phyloP scores from a whole-genome alignment of 106 monocot genomes.

The Ottelia alismoides region DNA sequence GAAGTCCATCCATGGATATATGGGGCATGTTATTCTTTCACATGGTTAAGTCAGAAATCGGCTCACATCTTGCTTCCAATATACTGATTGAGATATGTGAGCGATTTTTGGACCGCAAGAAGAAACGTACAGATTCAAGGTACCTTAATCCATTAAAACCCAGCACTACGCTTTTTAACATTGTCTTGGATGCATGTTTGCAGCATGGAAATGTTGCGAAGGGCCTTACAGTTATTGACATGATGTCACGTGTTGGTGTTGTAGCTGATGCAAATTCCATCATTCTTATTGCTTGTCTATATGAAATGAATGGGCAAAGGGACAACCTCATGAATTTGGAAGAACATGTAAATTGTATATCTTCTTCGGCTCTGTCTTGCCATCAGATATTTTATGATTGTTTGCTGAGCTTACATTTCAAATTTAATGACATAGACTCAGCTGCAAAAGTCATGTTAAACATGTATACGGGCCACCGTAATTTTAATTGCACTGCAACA shows the following conservation, averaged over 20 bases:
- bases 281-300: conserved; percentile 38
- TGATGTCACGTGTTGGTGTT: conserved; percentile 43
- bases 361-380: conserved; percentile 14
- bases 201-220: conserved; percentile 30
- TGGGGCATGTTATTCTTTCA: conserved; percentile 36
- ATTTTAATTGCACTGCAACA: too few relatives aligned
- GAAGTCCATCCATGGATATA: conserved; percentile 31
- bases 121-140: conserved; percentile 8
- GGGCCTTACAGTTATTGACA: conserved; percentile 41
- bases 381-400: conserved; percentile 56
- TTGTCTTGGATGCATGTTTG: conserved; percentile 55
- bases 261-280: conserved; percentile 59
- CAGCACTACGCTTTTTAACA: conserved; percentile 49
- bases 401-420: conserved; percentile 73
- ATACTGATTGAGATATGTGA: conserved; percentile 67
- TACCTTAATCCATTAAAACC: conserved; percentile 24
- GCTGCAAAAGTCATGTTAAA: conserved; percentile 51
- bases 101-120: conserved; percentile 5
- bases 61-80: conserved; percentile 53
- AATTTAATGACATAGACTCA: conserved; percentile 66
- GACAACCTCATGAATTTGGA: conserved; percentile 54
- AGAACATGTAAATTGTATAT: conserved; percentile 24
- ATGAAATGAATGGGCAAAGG: conserved; percentile 50
- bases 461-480: too few relatives aligned
- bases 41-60: conserved; percentile 57